Percentiles rank a stretch among this genome's conserved stretches.
These are phyloP conservation scores for Penicillium pancosmium DNA, from an alignment of 495 filamentous ascomycete genomes.

Conservation along the genomic window DNA sequence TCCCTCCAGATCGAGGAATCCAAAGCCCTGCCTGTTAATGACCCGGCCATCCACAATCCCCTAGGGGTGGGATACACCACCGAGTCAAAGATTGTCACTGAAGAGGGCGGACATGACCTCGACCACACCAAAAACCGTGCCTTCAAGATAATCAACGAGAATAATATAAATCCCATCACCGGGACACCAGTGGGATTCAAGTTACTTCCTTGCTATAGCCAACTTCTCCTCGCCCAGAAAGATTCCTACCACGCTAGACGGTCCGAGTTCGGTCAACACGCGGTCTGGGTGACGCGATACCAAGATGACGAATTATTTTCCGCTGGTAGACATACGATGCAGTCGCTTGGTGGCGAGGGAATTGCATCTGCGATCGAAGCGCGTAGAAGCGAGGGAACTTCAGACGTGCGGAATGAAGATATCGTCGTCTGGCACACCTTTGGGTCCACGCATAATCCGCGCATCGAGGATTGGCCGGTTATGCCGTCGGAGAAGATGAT, in stretches of 20 bases:
- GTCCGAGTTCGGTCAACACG: slow-evolving; percentile 76
- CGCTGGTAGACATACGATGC: slow-evolving; percentile 82
- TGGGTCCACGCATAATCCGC: slow-evolving; percentile 61
- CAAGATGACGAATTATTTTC: slow-evolving; percentile 77
- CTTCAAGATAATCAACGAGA: slow-evolving; percentile 80
- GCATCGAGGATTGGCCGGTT: slow-evolving; percentile 65
- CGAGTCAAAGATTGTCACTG: slow-evolving; percentile 52
- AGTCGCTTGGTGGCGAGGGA: slow-evolving; percentile 60
- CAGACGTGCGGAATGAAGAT: slow-evolving; percentile 52
- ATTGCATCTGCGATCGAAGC: slow-evolving; percentile 22
- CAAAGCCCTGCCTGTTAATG: slow-evolving; percentile 63
- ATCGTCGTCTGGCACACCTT: slow-evolving; percentile 57
- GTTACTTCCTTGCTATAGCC: slow-evolving; percentile 68
- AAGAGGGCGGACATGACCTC: slow-evolving; percentile 65
- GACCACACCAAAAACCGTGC: slow-evolving; percentile 61
- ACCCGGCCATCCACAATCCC: slow-evolving; percentile 62
- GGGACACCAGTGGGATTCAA: slow-evolving; percentile 78
- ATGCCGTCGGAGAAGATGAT: slow-evolving; percentile 56
- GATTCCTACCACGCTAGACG: slow-evolving; percentile 70
- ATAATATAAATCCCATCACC: slow-evolving; percentile 68
- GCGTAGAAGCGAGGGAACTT: slow-evolving; percentile 21
- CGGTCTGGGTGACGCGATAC: slow-evolving; percentile 79
- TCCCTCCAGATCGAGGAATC: slow-evolving; percentile 70
- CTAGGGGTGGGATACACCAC: slow-evolving; percentile 74
- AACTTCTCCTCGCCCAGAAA: slow-evolving; percentile 75